Evolutionary conservation across 257 asterid species (phyloP).

Genomic region (Plantago elongata): DNA sequence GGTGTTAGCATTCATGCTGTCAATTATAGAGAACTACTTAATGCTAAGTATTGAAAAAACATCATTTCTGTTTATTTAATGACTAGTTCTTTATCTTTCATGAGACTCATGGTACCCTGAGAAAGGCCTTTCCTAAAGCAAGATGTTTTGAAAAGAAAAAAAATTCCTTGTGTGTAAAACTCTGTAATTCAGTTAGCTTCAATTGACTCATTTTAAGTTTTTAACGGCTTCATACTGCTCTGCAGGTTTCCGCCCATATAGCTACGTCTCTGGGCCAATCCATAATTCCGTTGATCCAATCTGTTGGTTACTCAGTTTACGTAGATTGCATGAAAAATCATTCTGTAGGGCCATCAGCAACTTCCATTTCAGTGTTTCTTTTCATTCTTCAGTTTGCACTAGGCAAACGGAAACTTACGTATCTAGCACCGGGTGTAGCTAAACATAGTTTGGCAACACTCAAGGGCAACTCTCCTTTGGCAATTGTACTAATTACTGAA

Average conservation of each 20-base stretch:
- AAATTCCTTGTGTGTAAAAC: too few relatives aligned
- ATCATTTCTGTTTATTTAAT: too few relatives aligned
- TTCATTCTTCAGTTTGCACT: constrained; percentile 21
- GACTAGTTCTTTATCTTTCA: too few relatives aligned
- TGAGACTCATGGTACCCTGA: too few relatives aligned
- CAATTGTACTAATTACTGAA: constrained; percentile 34
- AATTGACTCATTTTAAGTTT: too few relatives aligned
- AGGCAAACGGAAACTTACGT: constrained; percentile 20
- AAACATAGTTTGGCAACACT: constrained; percentile 20
- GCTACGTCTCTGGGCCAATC: background rate
- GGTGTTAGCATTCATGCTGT: too few relatives aligned
- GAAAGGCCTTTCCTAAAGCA: too few relatives aligned
- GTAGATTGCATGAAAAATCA: constrained; percentile 8
- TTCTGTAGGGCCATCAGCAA: constrained; percentile 20
- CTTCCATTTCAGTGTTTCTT: constrained; percentile 11
- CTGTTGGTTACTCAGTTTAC: background rate
- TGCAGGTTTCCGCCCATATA: constrained; percentile 1
- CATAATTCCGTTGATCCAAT: constrained; percentile 8
- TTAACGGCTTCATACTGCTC: background rate
- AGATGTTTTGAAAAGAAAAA: too few relatives aligned
- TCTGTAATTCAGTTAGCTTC: too few relatives aligned
- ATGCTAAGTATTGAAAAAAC: too few relatives aligned
- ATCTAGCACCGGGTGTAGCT: constrained; percentile 34
- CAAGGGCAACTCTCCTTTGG: constrained; percentile 69
- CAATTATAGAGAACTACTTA: too few relatives aligned